A percentile compares a stretch with the other conserved stretches of the same genome.
Evolutionary conservation across 1,139 yeast genomes (phyloP).

Genomic region (Meyerozyma elateridarum): DNA sequence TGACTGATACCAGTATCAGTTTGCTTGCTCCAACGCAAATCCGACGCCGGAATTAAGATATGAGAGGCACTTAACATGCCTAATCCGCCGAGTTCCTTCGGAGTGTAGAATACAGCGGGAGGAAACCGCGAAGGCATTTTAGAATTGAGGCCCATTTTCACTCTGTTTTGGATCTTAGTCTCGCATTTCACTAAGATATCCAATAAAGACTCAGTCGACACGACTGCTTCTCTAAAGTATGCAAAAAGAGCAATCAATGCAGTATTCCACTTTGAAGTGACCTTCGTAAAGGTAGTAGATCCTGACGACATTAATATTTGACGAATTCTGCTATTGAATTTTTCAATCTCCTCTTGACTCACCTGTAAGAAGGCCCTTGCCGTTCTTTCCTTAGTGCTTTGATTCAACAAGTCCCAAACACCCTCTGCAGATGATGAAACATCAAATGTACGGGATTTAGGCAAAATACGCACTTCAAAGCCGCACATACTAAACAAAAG

Average conservation of each 20-base stretch:
- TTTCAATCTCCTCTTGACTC: conserved; percentile 70
- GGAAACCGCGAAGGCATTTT: conserved; percentile 99
- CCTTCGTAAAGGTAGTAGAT: conserved; percentile 89
- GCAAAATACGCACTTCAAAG: conserved; percentile 85
- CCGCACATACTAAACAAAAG: conserved; percentile 89
- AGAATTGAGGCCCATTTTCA: conserved; percentile 90
- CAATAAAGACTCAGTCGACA: conserved; percentile 72
- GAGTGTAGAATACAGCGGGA: conserved; percentile 97
- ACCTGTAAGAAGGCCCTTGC: conserved; percentile 89
- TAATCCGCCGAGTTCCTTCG: conserved; percentile 93
- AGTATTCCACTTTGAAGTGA: conserved; percentile 96
- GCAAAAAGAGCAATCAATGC: conserved; percentile 83
- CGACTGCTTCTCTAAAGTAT: conserved; percentile 89
- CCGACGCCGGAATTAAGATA: conserved; percentile 89
- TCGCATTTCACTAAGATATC: conserved; percentile 88
- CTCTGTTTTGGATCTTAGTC: conserved; percentile 89
- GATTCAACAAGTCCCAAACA: conserved; percentile 83
- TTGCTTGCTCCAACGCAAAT: conserved; percentile 85
- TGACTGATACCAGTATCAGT: conserved; percentile 94
- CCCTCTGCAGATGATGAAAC: conserved; percentile 61
- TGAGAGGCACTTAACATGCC: conserved; percentile 98
- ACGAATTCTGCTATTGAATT: conserved; percentile 78
- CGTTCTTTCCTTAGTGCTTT: conserved; percentile 73
- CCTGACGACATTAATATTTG: conserved; percentile 95
- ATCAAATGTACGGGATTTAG: conserved; percentile 56